Conservation (phyloP, 345 rosid genomes). For the Eucalyptus brandiana region DNA sequence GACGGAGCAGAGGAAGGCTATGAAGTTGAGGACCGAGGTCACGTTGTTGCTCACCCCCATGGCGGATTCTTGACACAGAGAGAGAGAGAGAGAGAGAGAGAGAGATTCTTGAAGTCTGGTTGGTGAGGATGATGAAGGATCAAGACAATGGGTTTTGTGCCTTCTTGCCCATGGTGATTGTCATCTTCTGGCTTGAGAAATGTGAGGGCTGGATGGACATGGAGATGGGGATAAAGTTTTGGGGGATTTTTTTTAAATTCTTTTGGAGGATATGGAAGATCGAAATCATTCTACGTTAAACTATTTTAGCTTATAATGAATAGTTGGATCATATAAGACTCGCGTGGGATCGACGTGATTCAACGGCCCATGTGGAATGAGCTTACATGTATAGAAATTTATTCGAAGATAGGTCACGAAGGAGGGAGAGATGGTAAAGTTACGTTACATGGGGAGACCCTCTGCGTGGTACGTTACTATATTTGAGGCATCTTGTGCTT, state of each 20-base stretch:
- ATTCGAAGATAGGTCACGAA: background rate
- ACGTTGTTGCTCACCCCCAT: constrained; percentile 90
- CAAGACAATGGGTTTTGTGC: background rate
- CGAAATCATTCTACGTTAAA: background rate
- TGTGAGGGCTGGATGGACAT: background rate
- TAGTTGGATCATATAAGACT: background rate
- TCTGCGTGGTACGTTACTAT: background rate
- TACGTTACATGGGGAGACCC: background rate
- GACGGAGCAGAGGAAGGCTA: constrained; percentile 77
- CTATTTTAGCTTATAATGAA: too few species aligned
- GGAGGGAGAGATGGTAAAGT: background rate
- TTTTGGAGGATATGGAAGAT: background rate
- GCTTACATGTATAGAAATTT: background rate
- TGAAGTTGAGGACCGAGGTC: constrained; percentile 73
- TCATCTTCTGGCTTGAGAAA: background rate
- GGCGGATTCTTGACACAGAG: background rate
- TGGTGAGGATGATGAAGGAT: background rate
- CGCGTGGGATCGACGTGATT: background rate
- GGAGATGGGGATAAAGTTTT: background rate
- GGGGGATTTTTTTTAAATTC: background rate
- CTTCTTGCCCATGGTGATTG: background rate
- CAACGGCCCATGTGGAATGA: background rate
- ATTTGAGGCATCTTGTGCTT: background rate
- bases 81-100: background rate
- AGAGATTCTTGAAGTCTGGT: background rate